Evolutionary conservation across 2,329 filamentous ascomycete species (phyloP).

Genomic region (Alternaria arborescens): DNA sequence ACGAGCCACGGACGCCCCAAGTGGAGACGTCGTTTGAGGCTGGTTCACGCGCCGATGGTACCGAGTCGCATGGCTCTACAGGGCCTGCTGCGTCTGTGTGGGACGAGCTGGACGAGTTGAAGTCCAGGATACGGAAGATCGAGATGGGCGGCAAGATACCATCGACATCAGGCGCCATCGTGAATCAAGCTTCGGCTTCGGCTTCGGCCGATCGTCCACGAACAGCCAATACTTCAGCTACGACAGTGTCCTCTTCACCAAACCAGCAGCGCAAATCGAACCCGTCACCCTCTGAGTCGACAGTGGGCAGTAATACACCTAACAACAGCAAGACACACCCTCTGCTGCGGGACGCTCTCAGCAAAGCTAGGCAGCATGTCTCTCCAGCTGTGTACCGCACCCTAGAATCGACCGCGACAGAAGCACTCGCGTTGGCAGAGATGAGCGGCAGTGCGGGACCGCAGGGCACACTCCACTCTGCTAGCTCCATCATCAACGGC

Average conservation of each 20-base stretch:
- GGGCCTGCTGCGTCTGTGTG: conserved; percentile 92
- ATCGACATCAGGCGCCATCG: conserved; percentile 78
- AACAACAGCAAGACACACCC: conserved; percentile 75
- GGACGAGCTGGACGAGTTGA: conserved; percentile 96
- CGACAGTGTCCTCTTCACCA: conserved; percentile 89
- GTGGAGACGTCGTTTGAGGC: conserved; percentile 39
- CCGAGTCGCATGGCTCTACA: conserved; percentile 87
- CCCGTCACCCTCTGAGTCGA: conserved; percentile 51
- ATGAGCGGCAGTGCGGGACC: conserved; percentile 79
- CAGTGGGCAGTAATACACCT: conserved; percentile 53
- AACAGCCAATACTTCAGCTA: conserved; percentile 90
- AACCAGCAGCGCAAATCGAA: conserved; percentile 70
- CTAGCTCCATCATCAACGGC: conserved; percentile 70
- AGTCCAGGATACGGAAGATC: conserved; percentile 88
- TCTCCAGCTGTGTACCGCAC: conserved; percentile 76
- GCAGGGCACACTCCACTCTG: conserved; percentile 67
- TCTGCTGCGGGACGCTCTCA: conserved; percentile 79
- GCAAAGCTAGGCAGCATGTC: conserved; percentile 76
- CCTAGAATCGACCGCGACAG: conserved; percentile 80
- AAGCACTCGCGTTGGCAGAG: conserved; percentile 79
- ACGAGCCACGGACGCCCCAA: conserved; percentile 39
- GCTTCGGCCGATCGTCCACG: conserved; percentile 83
- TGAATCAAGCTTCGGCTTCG: conserved; percentile 69
- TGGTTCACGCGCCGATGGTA: conserved; percentile 53
- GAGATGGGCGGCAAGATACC: conserved; percentile 90